Evolutionary conservation across 805 yeast genomes (phyloP).

Genomic region (Metschnikowia proteae): DNA sequence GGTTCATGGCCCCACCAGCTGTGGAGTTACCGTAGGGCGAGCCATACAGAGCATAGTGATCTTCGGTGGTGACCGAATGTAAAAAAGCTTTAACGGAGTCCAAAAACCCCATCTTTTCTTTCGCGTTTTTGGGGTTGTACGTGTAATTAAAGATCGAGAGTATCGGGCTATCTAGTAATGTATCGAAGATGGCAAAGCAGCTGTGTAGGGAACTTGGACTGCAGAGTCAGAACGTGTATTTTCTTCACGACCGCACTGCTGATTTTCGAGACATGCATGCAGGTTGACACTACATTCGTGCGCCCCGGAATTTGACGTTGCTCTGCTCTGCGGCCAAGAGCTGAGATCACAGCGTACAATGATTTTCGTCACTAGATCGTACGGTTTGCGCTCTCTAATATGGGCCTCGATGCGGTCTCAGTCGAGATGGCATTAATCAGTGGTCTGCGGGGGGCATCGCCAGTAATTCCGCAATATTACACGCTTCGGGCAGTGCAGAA

Average conservation of each 20-base stretch:
- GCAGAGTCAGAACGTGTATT: not conserved
- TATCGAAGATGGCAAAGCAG: not conserved
- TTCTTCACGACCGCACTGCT: constrained; percentile 1
- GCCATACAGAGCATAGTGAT: constrained; percentile 56
- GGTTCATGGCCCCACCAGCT: constrained; percentile 17
- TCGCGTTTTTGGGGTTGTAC: not conserved
- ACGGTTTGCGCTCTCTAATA: too few species aligned
- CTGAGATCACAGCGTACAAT: not conserved
- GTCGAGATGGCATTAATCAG: not conserved
- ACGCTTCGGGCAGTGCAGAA: too few species aligned
- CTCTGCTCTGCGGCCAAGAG: not conserved
- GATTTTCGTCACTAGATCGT: not conserved
- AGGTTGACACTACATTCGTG: constrained; percentile 1
- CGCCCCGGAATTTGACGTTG: not conserved
- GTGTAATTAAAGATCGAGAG: not conserved
- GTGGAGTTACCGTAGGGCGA: constrained; percentile 20
- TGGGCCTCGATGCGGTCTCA: too few species aligned
- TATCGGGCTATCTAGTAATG: not conserved
- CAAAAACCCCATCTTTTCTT: constrained; percentile 31
- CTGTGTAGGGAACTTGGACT: not conserved
- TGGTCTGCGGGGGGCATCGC: too few species aligned
- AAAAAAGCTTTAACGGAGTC: constrained; percentile 37
- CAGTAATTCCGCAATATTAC: too few species aligned
- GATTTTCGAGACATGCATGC: not conserved
- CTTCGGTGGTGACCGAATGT: constrained; percentile 54